These are phyloP conservation scores for Emmonsiellopsis sp. DNA, from an alignment of 2,329 filamentous ascomycete species.

Conservation along the genomic window DNA sequence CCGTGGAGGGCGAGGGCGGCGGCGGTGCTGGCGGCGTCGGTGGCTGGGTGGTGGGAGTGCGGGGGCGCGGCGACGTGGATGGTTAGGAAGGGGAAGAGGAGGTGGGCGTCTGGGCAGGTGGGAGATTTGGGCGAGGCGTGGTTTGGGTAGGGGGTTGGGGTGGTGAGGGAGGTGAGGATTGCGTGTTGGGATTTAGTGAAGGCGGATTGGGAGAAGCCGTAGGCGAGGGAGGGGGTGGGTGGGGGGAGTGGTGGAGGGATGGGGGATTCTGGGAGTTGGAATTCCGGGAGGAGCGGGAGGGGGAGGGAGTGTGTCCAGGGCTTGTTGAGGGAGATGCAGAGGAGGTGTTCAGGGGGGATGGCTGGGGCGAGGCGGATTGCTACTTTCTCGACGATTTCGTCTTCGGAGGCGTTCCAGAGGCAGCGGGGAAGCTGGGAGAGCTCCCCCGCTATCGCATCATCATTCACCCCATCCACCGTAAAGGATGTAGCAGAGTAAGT, in stretches of 20 bases:
- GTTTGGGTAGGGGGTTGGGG: background rate
- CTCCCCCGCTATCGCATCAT: background rate
- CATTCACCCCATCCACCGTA: background rate
- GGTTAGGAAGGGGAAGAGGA: constrained; percentile 1
- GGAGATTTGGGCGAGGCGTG: background rate
- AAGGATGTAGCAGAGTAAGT: background rate
- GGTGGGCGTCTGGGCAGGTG: background rate
- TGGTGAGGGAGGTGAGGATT: background rate
- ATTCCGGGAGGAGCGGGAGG: background rate
- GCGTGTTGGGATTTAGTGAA: constrained; percentile 1
- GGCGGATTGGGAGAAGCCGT: background rate
- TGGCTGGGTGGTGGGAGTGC: background rate
- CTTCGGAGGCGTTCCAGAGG: constrained; percentile 1
- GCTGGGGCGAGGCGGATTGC: background rate
- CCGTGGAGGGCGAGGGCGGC: background rate
- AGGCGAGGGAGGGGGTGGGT: background rate
- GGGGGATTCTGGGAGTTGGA: constrained; percentile 1
- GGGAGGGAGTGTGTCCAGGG: background rate
- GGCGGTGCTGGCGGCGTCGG: background rate
- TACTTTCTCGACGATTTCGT: background rate
- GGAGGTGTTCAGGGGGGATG: background rate
- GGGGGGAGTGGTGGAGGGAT: background rate
- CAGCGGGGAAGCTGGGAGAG: background rate
- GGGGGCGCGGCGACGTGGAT: background rate
- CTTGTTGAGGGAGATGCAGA: background rate